A percentile compares a stretch with the other conserved stretches of the same genome.
Evolutionary conservation across 176 grass and related monocot genomes (phyloP).

Genomic region (Hyparrhenia diplandra): DNA sequence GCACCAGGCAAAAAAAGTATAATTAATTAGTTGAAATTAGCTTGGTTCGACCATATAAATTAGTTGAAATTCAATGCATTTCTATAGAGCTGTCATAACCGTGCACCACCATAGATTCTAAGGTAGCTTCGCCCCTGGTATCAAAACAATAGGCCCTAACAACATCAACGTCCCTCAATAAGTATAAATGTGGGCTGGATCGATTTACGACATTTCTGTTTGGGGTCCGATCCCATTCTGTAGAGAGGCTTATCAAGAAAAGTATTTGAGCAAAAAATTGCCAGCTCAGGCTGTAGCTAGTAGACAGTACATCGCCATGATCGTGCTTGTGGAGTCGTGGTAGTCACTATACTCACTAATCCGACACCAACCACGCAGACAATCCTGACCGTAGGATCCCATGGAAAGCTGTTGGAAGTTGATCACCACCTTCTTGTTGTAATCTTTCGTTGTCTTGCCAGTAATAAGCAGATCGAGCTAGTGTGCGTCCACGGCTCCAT

Average conservation of each 20-base stretch:
- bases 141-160: no score
- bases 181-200: not conserved
- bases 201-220: not conserved
- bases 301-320: not conserved
- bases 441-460: not conserved
- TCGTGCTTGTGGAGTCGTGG: not conserved
- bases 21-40: no score
- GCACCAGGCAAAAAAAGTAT: no score
- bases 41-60: no score
- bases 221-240: not conserved
- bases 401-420: not conserved
- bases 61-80: no score
- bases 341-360: not conserved
- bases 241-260: not conserved
- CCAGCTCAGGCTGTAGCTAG: not conserved
- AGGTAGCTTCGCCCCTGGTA: no score
- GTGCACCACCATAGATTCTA: no score
- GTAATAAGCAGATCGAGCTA: no score
- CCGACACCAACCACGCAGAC: not conserved
- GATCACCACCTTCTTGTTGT: not conserved
- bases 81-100: no score
- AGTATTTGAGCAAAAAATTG: not conserved
- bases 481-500: not conserved
- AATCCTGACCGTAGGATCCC: not conserved
- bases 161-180: not conserved